Percentiles rank a stretch among this genome's conserved stretches.
These are phyloP conservation scores for Blakeslea trispora DNA, from an alignment of 371 early-diverging fungal species.

Conservation along the genomic window DNA sequence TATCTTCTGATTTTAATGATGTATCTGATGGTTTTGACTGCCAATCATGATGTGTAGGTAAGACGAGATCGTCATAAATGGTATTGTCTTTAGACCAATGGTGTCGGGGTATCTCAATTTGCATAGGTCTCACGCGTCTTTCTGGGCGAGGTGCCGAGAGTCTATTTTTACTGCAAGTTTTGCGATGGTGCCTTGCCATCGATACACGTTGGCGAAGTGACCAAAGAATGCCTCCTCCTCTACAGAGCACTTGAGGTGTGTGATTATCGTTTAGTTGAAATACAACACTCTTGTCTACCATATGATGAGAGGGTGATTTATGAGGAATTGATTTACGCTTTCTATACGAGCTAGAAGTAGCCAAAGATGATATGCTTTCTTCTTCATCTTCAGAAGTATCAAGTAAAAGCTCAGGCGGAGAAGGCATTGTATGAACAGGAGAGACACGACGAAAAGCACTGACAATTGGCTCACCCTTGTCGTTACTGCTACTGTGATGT, in stretches of 20 bases:
- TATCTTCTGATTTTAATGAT: not conserved
- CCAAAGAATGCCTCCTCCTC: conserved; percentile 20
- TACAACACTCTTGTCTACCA: conserved; percentile 18
- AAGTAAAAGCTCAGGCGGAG: conserved; percentile 41
- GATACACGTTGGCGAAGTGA: conserved; percentile 24
- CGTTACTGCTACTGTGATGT: not conserved
- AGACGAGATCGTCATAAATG: conserved; percentile 17
- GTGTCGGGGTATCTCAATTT: conserved; percentile 28
- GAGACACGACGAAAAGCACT: conserved; percentile 30
- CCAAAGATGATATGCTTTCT: conserved; percentile 7
- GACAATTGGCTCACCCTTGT: conserved; percentile 4
- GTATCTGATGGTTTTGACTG: not conserved
- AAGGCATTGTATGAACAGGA: conserved; percentile 23
- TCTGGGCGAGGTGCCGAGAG: conserved; percentile 19
- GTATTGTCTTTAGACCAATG: conserved; percentile 18
- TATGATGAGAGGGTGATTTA: conserved; percentile 22
- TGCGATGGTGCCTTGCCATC: conserved; percentile 9
- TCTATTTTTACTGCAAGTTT: conserved; percentile 14
- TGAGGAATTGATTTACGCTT: conserved; percentile 22
- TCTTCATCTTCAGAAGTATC: conserved; percentile 31
- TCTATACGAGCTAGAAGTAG: conserved; percentile 3
- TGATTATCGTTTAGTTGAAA: conserved; percentile 19
- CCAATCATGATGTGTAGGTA: conserved; percentile 3
- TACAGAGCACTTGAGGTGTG: conserved; percentile 8
- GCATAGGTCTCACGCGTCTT: conserved; percentile 25